Evolutionary conservation across 2,329 filamentous ascomycete genomes (phyloP), one percentile per base, ranked within the genome.

Genomic region (Ophioceras dolichostomum): DNA sequence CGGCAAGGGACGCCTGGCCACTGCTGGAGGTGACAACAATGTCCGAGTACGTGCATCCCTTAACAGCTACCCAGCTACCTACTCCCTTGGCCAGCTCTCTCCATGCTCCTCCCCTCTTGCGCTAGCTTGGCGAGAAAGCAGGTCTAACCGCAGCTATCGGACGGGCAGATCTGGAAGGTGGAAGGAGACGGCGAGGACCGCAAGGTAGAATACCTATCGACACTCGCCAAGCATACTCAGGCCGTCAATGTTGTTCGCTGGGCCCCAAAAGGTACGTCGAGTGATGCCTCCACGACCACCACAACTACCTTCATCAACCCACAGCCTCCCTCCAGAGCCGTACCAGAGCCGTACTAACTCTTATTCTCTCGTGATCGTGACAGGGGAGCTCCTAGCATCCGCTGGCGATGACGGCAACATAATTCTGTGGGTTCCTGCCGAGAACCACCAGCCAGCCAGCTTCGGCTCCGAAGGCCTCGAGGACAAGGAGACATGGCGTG

Each of bases 381-480:
- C 51, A 94, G 88, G 89, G 44, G 91, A 96, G 61, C 76, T 88
- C 51, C 76, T 98, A 43, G 91, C 88, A 45, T 95, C 88, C 38
- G 91, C 91, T 26, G 91, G 91, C 47, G 91, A 98, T 57, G 91
- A 98, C 58, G 91, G 91, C 41, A 98, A 96, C 55, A 85, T 96
- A 37, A 80, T 98, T 40, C 73, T 95, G 42, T 98, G 91, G 91
- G 84, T 94, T 29, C 88, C 87, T 10, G 83, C 86, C 46, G 88
- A 94, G 51, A 70, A 72, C 40, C 73, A 80, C 43, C 69, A 74
- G 42, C 70, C 76, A 39, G 64, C 62, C 28, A 32, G 12, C 13
- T 84, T 94, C 53, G 88, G 88, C 45, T 83, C 88, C 51, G 87
- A 95, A 49, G 76, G 75, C 34, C 70, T 80, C 39, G 91, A 95